Conservation (phyloP, 192 early-diverging fungal genomes). For the Coemansia sp. region DNA sequence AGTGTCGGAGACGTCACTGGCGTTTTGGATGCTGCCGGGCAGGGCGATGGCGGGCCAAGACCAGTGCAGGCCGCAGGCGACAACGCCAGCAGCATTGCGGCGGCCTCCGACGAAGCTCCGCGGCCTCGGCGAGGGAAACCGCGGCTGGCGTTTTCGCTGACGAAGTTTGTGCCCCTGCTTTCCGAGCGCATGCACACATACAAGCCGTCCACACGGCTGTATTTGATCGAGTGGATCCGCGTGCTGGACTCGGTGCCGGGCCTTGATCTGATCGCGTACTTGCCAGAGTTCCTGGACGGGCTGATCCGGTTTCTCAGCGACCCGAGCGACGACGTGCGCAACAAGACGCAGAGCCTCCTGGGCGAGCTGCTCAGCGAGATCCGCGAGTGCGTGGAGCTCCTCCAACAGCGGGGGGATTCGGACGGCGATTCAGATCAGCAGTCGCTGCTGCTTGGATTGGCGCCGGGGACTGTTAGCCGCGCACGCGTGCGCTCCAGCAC, state of each 20-base stretch:
- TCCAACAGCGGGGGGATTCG: not conserved
- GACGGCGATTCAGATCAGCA: not conserved
- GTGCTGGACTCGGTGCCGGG: constrained; percentile 91
- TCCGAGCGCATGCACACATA: constrained; percentile 86
- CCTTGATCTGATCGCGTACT: constrained; percentile 82
- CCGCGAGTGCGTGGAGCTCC: constrained; percentile 51
- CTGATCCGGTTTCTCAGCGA: constrained; percentile 87
- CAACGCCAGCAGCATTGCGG: not conserved
- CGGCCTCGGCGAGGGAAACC: constrained; percentile 1
- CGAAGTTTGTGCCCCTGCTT: constrained; percentile 89
- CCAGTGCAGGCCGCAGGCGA: too few relatives aligned
- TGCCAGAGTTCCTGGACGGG: constrained; percentile 94
- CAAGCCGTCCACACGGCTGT: constrained; percentile 86
- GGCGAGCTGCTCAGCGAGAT: constrained; percentile 91
- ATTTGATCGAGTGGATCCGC: constrained; percentile 91
- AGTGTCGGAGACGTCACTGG: too few relatives aligned
- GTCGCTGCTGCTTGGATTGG: too few relatives aligned
- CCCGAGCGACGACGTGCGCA: constrained; percentile 82
- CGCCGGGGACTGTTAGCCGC: not conserved
- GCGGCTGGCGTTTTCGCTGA: constrained; percentile 76
- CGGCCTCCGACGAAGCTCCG: not conserved
- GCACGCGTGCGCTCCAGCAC: constrained; percentile 29
- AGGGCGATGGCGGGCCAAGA: too few relatives aligned
- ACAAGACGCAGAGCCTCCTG: constrained; percentile 72
- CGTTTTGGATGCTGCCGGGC: too few relatives aligned